Evolutionary conservation across 768 basidiomycete genomes (phyloP), one percentile per base, ranked within the genome.

Genomic region (Termitomyces sp.): DNA sequence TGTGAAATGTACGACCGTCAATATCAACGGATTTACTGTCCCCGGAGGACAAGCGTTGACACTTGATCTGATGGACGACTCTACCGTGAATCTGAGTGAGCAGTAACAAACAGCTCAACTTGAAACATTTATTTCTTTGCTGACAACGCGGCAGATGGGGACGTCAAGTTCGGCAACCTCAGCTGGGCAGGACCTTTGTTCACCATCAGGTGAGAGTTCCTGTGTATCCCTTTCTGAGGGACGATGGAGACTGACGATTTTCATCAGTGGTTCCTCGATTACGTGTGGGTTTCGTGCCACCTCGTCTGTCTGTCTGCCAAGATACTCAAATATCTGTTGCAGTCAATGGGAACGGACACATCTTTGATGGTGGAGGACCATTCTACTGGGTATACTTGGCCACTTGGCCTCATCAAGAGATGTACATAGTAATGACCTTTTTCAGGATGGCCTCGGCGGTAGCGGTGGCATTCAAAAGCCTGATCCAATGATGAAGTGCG

Each of bases 71-170:
- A 55, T 71, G 40, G 60, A 66, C 24, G 79, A 79, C 5, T 77
- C 82, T 2, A 82, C 74, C 4, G 85, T 87, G 56, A 84, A 79
- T 47, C 67, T 87, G 67, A 66, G 83, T 84, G 59, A 63, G 80
- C 68, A 19, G 28, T 47, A 28, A n/a, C 37, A 21, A 46, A 14
- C 12, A 34, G n/a, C 2, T 45, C 40, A 17, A 3, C 6, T 40
- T 30, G 51, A 45, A 26, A 21, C 32, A 46, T 35, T n/a, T 38
- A 22, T 34, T 32, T 48, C 22, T 35, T 7, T 54, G 46, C 51
- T 52, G 12, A 26, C 21, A 42, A 28, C 40, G n/a, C 57, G 37
- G 11, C 30, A 85, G 81, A 73, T 57, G 85, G 85, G 17, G 77
- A 86, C 32, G 73, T 87, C 44, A 59, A 65, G 22, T 87, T 88